Conservation (phyloP, 306 rosid genomes). For the Fagus sylvatica region DNA sequence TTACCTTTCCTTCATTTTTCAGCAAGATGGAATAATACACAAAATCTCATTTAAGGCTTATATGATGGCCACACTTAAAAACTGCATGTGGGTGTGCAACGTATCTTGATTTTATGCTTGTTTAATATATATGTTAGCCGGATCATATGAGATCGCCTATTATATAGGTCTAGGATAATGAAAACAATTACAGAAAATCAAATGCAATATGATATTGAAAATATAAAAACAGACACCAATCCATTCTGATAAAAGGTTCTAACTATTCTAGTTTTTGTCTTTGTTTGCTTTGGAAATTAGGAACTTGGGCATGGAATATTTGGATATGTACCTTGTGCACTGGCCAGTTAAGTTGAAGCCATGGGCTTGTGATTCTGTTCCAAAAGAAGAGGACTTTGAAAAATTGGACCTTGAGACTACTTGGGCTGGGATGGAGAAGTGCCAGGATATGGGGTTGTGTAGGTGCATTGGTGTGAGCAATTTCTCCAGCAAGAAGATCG, state of each 20-base stretch:
- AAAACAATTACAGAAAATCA: neutral
- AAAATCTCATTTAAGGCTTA: neutral
- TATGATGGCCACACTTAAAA: no score
- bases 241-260: no score
- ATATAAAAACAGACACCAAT: no score
- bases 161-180: neutral
- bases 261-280: neutral
- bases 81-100: slow-evolving; percentile 29
- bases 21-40: neutral
- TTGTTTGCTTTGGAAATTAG: slow-evolving; percentile 33
- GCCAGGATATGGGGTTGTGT: slow-evolving; percentile 76
- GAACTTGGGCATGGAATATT: slow-evolving; percentile 68
- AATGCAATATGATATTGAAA: no score
- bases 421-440: slow-evolving; percentile 87
- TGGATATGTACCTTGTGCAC: slow-evolving; percentile 92
- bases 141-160: slow-evolving; percentile 24
- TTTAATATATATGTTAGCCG: slow-evolving; percentile 3
- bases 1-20: neutral
- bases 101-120: slow-evolving; percentile 2
- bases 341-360: slow-evolving; percentile 93
- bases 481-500: slow-evolving; percentile 71
- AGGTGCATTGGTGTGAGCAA: slow-evolving; percentile 89
- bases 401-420: slow-evolving; percentile 61
- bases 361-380: slow-evolving; percentile 69
- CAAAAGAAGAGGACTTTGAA: slow-evolving; percentile 78